Evolutionary conservation across 352 stramenopile genomes (phyloP).

Genomic region (Globisporangium nagaii): DNA sequence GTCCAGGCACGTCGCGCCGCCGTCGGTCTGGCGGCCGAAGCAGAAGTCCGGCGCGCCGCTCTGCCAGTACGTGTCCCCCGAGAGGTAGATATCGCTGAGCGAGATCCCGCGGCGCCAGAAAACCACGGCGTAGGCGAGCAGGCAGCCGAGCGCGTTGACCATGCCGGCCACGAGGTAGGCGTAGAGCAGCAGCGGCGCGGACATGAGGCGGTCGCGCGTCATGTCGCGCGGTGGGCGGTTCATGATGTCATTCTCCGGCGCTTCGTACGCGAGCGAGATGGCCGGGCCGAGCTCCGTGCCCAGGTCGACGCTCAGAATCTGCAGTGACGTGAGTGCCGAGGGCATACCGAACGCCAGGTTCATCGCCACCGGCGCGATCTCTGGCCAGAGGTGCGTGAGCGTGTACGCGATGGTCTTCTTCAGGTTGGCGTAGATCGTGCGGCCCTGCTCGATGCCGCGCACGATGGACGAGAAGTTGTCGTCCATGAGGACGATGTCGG

Average conservation of each 20-base stretch:
- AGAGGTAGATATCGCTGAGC: slow-evolving; percentile 36
- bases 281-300: slow-evolving; percentile 86
- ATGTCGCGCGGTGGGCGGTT: slow-evolving; percentile 54
- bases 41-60: slow-evolving; percentile 18
- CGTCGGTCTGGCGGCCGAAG: slow-evolving; percentile 13
- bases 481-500: slow-evolving; percentile 94
- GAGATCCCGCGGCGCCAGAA: slow-evolving; percentile 36
- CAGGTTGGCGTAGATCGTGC: slow-evolving; percentile 81
- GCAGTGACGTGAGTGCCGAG: slow-evolving; percentile 75
- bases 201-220: slow-evolving; percentile 78
- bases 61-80: slow-evolving; percentile 25
- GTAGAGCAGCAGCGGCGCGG: slow-evolving; percentile 70
- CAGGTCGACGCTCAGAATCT: slow-evolving; percentile 88
- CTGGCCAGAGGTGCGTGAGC: slow-evolving; percentile 82
- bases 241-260: slow-evolving; percentile 76
- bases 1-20: slow-evolving; percentile 19
- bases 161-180: slow-evolving; percentile 82
- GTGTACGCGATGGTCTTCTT: slow-evolving; percentile 93
- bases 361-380: slow-evolving; percentile 62
- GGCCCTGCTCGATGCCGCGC: slow-evolving; percentile 42
- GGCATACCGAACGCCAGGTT: slow-evolving; percentile 79
- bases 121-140: slow-evolving; percentile 27
- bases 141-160: slow-evolving; percentile 49
- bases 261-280: slow-evolving; percentile 88
- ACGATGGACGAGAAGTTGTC: slow-evolving; percentile 96